These are phyloP conservation scores for Comarum palustre DNA, from an alignment of 306 rosid genomes.

Conservation along the genomic window DNA sequence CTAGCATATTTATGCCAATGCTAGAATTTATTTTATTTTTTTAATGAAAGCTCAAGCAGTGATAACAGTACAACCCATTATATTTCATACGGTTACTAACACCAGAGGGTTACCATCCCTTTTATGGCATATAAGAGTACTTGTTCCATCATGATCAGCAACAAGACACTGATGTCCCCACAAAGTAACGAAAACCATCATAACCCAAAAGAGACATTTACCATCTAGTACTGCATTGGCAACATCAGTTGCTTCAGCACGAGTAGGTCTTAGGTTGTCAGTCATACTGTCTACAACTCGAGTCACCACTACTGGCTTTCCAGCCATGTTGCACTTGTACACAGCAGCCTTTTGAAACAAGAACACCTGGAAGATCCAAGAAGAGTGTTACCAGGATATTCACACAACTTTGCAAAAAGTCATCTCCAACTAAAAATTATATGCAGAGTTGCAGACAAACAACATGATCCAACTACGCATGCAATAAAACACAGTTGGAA, in stretches of 20 bases:
- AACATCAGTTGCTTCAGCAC: constrained; percentile 99
- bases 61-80: not conserved
- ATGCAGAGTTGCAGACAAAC: not conserved
- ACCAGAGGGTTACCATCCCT: too few relatives aligned
- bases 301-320: constrained; percentile 92
- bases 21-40: not conserved
- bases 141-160: not conserved
- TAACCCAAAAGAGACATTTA: not conserved
- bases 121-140: not conserved
- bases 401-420: not conserved
- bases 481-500: not conserved
- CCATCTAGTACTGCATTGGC: constrained; percentile 96
- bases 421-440: not conserved
- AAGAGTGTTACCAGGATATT: not conserved
- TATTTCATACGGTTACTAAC: too few relatives aligned
- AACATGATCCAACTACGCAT: not conserved
- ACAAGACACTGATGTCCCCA: not conserved
- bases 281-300: constrained; percentile 99
- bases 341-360: constrained; percentile 90
- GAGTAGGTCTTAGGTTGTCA: constrained; percentile 87
- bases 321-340: constrained; percentile 91
- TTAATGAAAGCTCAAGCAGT: not conserved
- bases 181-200: constrained; percentile 19
- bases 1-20: not conserved
- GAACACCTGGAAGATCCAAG: constrained; percentile 56